These are phyloP conservation scores for Multifurca ochricompacta DNA, from an alignment of 768 basidiomycete genomes.

Conservation along the genomic window DNA sequence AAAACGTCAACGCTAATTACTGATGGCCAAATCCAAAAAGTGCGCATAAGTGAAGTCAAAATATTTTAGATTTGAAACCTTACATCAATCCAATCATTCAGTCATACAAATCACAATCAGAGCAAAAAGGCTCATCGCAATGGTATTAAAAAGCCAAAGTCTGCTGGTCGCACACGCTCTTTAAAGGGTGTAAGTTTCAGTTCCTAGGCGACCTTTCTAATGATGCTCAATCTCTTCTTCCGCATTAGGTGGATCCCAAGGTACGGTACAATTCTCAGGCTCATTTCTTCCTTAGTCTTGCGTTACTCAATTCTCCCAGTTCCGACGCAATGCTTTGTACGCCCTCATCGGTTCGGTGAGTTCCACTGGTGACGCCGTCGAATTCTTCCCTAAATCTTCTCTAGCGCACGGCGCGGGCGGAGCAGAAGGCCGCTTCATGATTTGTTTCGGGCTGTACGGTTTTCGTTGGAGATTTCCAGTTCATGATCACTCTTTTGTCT, in stretches of 20 bases:
- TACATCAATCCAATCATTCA: constrained; percentile 29
- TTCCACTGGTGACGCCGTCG: constrained; percentile 3
- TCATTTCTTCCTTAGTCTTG: not conserved
- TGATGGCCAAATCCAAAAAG: constrained; percentile 99
- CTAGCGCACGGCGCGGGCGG: constrained; percentile 61
- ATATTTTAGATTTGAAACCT: constrained; percentile 13
- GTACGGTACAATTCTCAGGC: constrained; percentile 42
- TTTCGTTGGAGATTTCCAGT: not conserved
- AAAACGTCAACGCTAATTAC: constrained; percentile 22
- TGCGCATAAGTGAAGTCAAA: constrained; percentile 32
- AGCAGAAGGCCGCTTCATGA: constrained; percentile 45
- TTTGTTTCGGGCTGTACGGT: constrained; percentile 4
- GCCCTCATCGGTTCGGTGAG: constrained; percentile 72
- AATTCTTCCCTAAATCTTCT: constrained; percentile 7
- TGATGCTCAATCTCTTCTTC: constrained; percentile 5
- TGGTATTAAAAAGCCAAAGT: constrained; percentile 82
- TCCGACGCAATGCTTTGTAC: constrained; percentile 74
- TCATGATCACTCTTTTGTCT: constrained; percentile 2
- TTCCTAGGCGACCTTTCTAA: constrained; percentile 33
- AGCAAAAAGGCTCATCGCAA: constrained; percentile 95
- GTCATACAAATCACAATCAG: constrained; percentile 95
- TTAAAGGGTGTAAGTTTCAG: constrained; percentile 90
- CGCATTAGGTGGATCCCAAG: constrained; percentile 68
- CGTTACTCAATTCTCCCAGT: constrained; percentile 37
- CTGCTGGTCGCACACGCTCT: constrained; percentile 61